Conservation (phyloP, 768 basidiomycete species). For the Boletus insuetus region DNA sequence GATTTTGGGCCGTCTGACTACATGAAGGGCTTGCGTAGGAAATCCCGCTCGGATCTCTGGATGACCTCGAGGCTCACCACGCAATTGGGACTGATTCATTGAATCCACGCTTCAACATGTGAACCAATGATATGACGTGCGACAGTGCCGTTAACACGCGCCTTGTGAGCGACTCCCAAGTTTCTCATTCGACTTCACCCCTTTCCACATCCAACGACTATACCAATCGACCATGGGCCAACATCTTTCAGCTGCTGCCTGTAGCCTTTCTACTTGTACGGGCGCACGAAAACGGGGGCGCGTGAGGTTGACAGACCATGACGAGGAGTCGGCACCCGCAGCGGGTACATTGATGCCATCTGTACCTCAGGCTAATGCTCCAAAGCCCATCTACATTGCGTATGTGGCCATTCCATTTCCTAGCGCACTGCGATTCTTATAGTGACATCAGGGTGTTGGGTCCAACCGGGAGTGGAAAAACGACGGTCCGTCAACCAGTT, state of each 20-base stretch:
- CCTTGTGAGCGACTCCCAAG: not conserved
- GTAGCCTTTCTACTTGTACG: not conserved
- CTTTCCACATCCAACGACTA: constrained; percentile 8
- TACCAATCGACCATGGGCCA: constrained; percentile 22
- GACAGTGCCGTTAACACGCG: constrained; percentile 10
- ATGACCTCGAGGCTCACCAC: not conserved
- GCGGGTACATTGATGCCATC: not conserved
- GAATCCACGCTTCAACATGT: not conserved
- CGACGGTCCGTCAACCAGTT: constrained; percentile 23
- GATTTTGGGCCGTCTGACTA: too few relatives aligned
- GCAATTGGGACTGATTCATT: not conserved
- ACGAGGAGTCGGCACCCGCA: constrained; percentile 15
- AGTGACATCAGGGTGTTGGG: constrained; percentile 25
- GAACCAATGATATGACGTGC: not conserved
- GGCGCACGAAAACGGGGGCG: constrained; percentile 4
- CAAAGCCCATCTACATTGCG: constrained; percentile 28
- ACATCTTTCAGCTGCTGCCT: constrained; percentile 2
- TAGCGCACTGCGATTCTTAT: constrained; percentile 3
- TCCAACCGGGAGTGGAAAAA: constrained; percentile 30
- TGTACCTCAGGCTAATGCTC: not conserved
- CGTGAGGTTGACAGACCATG: constrained; percentile 14
- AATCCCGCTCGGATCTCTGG: not conserved
- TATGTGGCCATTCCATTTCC: constrained; percentile 11
- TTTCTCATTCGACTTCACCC: not conserved
- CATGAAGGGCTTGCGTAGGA: not conserved